Evolutionary conservation across 2,329 filamentous ascomycete genomes (phyloP).

Genomic region (Monilinia aucupariae): DNA sequence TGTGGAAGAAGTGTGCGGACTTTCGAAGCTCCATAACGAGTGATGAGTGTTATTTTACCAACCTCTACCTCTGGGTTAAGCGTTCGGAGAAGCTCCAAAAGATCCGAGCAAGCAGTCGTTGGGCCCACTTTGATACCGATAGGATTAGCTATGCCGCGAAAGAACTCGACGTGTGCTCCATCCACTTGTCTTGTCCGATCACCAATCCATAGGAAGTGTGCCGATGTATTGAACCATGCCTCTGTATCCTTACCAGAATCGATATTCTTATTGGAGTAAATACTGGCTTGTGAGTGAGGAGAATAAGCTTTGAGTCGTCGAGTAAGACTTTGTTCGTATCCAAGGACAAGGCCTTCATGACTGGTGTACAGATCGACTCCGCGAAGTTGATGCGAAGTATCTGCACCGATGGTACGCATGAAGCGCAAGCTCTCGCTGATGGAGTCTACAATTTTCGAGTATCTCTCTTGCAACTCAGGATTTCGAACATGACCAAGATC

Average conservation of each 20-base stretch:
- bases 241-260: slow-evolving; percentile 29
- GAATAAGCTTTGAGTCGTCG: slow-evolving; percentile 63
- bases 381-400: slow-evolving; percentile 75
- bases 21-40: slow-evolving; percentile 78
- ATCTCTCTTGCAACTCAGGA: slow-evolving; percentile 76
- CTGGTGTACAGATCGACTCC: slow-evolving; percentile 94
- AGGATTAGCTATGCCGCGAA: slow-evolving; percentile 91
- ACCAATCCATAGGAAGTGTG: slow-evolving; percentile 97
- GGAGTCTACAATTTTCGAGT: slow-evolving; percentile 75
- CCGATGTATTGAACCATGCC: slow-evolving; percentile 88
- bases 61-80: slow-evolving; percentile 79
- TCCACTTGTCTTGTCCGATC: slow-evolving; percentile 92
- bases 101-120: slow-evolving; percentile 68
- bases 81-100: slow-evolving; percentile 72
- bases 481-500: slow-evolving; percentile 86
- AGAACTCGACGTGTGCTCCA: slow-evolving; percentile 94
- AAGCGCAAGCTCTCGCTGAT: slow-evolving; percentile 90
- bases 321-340: slow-evolving; percentile 89
- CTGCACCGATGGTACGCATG: slow-evolving; percentile 88
- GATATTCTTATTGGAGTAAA: neutral
- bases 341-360: slow-evolving; percentile 87
- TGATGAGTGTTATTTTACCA: slow-evolving; percentile 94
- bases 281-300: neutral
- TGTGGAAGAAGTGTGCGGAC: slow-evolving; percentile 70
- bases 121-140: slow-evolving; percentile 96